Base-by-base conservation (phyloP, 2,329 filamentous ascomycete species). In the Ceratocystis diversiconidia region DNA sequence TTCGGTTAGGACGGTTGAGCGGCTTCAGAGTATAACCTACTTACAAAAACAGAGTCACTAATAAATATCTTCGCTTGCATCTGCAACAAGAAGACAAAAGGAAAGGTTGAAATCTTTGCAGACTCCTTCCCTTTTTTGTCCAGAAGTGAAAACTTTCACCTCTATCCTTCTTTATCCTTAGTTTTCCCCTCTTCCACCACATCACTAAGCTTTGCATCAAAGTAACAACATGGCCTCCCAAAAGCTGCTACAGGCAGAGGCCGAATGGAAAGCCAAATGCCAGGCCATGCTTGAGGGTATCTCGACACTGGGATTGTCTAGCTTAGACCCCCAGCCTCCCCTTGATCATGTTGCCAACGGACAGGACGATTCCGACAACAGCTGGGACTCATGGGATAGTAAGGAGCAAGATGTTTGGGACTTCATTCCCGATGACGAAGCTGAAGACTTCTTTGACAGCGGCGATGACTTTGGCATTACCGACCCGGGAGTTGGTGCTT, bases 381-480 rank as follows among this genome's bases (percentile, higher is more conserved):
- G 79, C 32, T 77, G 76, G 12, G 79, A 79, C 69, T 80, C 78
- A 1, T 82, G 80, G 1, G 83, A 83, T 4, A 84, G 82, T 55
- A 84, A 82, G 19, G 83, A 84, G 4, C 88, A 92, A 67, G 91
- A 96, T 75, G 86, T 96, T 8, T 96, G 92, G 92, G 92, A 96
- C 73, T 85, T 95, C 67, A 90, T 95, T 72, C 90, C 86, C 67
- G 87, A 92, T 62, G 81, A 82, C 61, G 86, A 88, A 28, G 84
- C 85, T 22, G 86, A 86, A 65, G 79, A 82, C 6, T 79, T 75
- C 10, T 77, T 82, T 73, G 65, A 64, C 19, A 57, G 22, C 43
- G 62, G 62, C 5, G 64, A 65, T 17, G 69, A 71, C 50, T 66
- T 70, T 19, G 76, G 80, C 52, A 76, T 76, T 25, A 70, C 67